These are phyloP conservation scores for Ascochyta viciae-villosae DNA, from an alignment of 2,329 filamentous ascomycete genomes.

Conservation along the genomic window DNA sequence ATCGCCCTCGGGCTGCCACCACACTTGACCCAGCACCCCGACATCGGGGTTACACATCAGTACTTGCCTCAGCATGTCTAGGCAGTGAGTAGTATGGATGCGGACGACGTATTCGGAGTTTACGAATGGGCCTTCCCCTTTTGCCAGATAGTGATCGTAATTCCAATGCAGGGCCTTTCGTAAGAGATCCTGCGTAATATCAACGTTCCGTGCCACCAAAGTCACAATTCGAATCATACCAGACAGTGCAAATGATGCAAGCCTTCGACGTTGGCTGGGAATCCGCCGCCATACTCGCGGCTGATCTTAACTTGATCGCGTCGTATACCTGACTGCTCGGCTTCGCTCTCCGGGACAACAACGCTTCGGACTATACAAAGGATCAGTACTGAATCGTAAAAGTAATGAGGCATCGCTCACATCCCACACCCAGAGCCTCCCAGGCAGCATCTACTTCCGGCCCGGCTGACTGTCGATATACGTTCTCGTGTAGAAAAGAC, in stretches of 20 bases:
- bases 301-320: slow-evolving; percentile 63
- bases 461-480: slow-evolving; percentile 59
- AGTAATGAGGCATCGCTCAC: slow-evolving; percentile 42
- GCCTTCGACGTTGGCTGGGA: slow-evolving; percentile 64
- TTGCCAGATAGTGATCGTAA: slow-evolving; percentile 62
- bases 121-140: slow-evolving; percentile 60
- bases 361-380: slow-evolving; percentile 45
- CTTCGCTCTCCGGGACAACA: slow-evolving; percentile 59
- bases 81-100: slow-evolving; percentile 65
- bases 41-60: slow-evolving; percentile 69
- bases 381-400: background rate
- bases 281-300: slow-evolving; percentile 65
- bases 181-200: slow-evolving; percentile 60
- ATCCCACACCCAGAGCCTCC: slow-evolving; percentile 60
- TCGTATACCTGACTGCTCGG: slow-evolving; percentile 58
- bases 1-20: slow-evolving; percentile 55
- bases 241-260: slow-evolving; percentile 66
- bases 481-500: slow-evolving; percentile 61
- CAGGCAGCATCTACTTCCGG: slow-evolving; percentile 66
- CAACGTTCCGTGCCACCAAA: slow-evolving; percentile 2
- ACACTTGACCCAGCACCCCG: slow-evolving; percentile 67
- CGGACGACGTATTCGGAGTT: slow-evolving; percentile 64
- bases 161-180: slow-evolving; percentile 67
- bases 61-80: slow-evolving; percentile 68
- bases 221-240: slow-evolving; percentile 40